Evolutionary conservation across 2,329 filamentous ascomycete genomes (phyloP).

Genomic region (Paecilomyces niveus): DNA sequence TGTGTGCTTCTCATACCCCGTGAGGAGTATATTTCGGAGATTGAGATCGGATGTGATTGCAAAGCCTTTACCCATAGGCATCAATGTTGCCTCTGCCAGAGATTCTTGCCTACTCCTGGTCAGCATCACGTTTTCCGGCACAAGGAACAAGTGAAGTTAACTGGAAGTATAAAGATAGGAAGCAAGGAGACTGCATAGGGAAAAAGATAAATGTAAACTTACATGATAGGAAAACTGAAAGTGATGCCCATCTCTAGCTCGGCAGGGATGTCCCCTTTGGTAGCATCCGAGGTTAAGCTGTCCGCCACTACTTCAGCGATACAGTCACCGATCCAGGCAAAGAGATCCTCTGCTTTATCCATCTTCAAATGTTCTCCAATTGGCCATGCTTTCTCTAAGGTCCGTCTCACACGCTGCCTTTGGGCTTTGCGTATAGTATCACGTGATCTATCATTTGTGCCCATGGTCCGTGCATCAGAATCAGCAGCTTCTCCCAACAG

Average conservation of each 20-base stretch:
- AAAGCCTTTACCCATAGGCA: conserved; percentile 55
- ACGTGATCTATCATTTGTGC: conserved; percentile 31
- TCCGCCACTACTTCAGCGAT: conserved; percentile 66
- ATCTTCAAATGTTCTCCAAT: conserved; percentile 50
- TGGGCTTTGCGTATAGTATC: conserved; percentile 41
- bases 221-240: conserved; percentile 46
- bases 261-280: conserved; percentile 32
- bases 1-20: conserved; percentile 49
- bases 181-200: background rate
- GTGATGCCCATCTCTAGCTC: conserved; percentile 44
- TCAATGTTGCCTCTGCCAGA: conserved; percentile 47
- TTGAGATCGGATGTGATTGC: conserved; percentile 50
- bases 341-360: conserved; percentile 67
- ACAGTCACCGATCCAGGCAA: conserved; percentile 73
- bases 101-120: conserved; percentile 39
- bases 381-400: conserved; percentile 46
- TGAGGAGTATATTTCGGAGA: conserved; percentile 47
- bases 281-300: conserved; percentile 34
- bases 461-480: conserved; percentile 21
- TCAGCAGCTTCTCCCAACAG: conserved; percentile 39
- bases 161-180: background rate
- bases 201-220: conserved; percentile 12
- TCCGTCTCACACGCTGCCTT: conserved; percentile 39
- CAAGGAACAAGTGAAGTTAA: background rate
- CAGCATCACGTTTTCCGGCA: conserved; percentile 1